Evolutionary conservation across 768 basidiomycete genomes (phyloP), one percentile per base, ranked within the genome.

Genomic region (Pluteus cervinus): DNA sequence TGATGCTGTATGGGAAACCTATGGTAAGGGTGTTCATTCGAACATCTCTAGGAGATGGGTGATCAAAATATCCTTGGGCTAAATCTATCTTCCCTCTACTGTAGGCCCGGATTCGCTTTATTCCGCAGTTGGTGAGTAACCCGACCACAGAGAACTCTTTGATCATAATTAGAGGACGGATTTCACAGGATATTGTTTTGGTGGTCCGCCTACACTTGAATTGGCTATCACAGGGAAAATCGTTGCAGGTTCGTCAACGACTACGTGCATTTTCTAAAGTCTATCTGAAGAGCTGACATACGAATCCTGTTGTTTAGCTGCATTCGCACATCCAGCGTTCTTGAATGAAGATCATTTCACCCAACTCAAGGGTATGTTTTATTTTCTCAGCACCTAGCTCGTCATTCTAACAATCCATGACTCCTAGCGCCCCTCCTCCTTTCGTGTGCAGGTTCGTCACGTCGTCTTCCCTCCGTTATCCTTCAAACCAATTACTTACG

Each of bases 321-420:
- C 76, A 2, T 69, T 80, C 30, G 75, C 68, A 3, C 77, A 80
- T 49, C 79, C 80, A 0, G 64, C 71, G 1, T 55, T 56, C 39
- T 45, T 80, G 25, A 69, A 62, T 20, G 66, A 68, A 41, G 63
- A 66, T 4, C 60, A 75, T 20, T 69, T 81, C 51, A 51, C 51
- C 33, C 66, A 68, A 2, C 42, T 72, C 11, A 71, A 65, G 10
- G 65, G 79, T 75, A 40, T 34, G 71, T 49, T 24, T 11, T 3
- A n/a, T n/a, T 22, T 11, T 2, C 5, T 33, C 7, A 24, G 1
- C n/a, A n/a, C 10, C 10, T 10, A 12, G 22, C 5, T 21, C 7
- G 14, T 16, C 28, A 8, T 32, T 18, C 28, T 20, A 12, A 3
- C 21, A 18, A 22, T 37, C 22, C 31, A 23, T 4, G 25, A 17